Conservation (phyloP, 805 yeast species). For the Suhomyces sp. region DNA sequence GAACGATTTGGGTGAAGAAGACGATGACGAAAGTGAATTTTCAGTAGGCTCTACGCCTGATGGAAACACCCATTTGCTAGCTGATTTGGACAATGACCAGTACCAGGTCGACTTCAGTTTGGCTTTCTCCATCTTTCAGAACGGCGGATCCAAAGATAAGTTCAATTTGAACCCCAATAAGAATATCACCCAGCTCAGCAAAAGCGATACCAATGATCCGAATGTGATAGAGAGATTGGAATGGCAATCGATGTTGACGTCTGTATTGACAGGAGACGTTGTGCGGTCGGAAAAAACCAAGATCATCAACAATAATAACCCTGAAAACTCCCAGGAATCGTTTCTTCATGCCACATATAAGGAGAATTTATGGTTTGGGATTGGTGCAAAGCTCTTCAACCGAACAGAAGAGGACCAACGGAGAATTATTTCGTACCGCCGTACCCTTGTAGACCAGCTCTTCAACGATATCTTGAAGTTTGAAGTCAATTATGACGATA, state of each 20-base stretch:
- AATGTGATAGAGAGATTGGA: slow-evolving; percentile 74
- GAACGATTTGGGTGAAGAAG: slow-evolving; percentile 23
- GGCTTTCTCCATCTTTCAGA: slow-evolving; percentile 35
- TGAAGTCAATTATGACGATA: slow-evolving; percentile 47
- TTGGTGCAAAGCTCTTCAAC: slow-evolving; percentile 77
- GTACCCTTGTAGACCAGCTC: slow-evolving; percentile 70
- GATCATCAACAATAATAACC: slow-evolving; percentile 49
- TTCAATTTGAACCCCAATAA: slow-evolving; percentile 19
- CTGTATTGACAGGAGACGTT: slow-evolving; percentile 93
- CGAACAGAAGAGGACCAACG: slow-evolving; percentile 78
- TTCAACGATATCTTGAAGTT: slow-evolving; percentile 68
- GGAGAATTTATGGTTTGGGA: slow-evolving; percentile 83
- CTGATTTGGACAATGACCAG: slow-evolving; percentile 41
- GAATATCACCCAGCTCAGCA: slow-evolving; percentile 34
- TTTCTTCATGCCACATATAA: slow-evolving; percentile 54
- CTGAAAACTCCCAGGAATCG: slow-evolving; percentile 41
- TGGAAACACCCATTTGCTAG: slow-evolving; percentile 31
- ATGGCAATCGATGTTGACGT: slow-evolving; percentile 92
- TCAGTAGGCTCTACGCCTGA: slow-evolving; percentile 29
- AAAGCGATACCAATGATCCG: slow-evolving; percentile 42
- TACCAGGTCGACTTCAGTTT: slow-evolving; percentile 47
- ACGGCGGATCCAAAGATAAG: slow-evolving; percentile 12
- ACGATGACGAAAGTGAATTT: slow-evolving; percentile 27
- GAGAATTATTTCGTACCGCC: slow-evolving; percentile 60
- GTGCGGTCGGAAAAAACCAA: slow-evolving; percentile 85